A percentile compares a stretch with the other conserved stretches of the same genome.
These are phyloP conservation scores for Sporisorium iseilematis-ciliati DNA, from an alignment of 1,284 basidiomycete species.

Conservation along the genomic window DNA sequence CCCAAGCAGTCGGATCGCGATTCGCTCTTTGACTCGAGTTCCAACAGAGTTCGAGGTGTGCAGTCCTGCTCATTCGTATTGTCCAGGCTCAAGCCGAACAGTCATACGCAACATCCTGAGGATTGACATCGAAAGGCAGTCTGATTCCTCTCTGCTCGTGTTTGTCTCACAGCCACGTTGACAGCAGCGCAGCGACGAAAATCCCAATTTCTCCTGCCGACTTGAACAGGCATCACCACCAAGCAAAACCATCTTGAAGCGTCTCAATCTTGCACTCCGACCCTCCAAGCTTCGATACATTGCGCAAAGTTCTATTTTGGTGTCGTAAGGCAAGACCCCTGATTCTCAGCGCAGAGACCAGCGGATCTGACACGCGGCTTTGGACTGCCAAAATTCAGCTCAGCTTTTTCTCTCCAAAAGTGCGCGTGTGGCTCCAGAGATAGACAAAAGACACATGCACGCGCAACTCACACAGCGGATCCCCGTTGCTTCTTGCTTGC, in stretches of 20 bases:
- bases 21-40: no score
- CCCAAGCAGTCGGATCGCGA: no score
- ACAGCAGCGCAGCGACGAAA: background rate
- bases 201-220: background rate
- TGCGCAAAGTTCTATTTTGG: background rate
- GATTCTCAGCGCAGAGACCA: background rate
- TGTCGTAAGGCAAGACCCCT: background rate
- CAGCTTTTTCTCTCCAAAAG: no score
- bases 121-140: background rate
- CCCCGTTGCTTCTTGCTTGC: slow-evolving; percentile 14
- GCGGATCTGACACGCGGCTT: background rate
- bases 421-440: background rate
- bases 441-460: slow-evolving; percentile 5
- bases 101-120: no score
- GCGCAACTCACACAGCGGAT: slow-evolving; percentile 16
- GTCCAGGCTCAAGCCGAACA: background rate
- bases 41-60: no score
- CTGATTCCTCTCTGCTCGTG: background rate
- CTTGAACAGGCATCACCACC: no score
- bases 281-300: background rate
- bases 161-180: slow-evolving; percentile 6
- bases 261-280: background rate
- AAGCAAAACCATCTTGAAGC: background rate
- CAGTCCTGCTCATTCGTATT: no score
- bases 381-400: background rate